Conservation (phyloP, 345 rosid species). For the Hirschfeldia incana region DNA sequence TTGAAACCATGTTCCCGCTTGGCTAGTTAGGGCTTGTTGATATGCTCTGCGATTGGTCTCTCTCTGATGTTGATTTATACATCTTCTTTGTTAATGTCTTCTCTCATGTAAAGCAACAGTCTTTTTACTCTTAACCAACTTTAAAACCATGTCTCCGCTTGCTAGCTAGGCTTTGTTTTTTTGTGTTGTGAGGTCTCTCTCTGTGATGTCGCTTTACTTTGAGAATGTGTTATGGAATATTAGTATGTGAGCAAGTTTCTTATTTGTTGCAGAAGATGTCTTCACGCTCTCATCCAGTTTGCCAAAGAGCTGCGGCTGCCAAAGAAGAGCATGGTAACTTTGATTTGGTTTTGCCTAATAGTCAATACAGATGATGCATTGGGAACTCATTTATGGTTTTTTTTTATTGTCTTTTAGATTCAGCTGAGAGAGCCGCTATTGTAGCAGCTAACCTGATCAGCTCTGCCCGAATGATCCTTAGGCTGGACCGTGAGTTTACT, state of each 20-base stretch:
- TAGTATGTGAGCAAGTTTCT: too few relatives aligned
- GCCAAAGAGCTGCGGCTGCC: background rate
- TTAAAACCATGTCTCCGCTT: too few relatives aligned
- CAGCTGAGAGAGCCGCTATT: slow-evolving; percentile 7
- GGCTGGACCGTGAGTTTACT: slow-evolving; percentile 7
- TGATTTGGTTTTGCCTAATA: background rate
- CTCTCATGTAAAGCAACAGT: background rate
- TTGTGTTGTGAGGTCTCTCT: too few relatives aligned
- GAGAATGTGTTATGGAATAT: background rate
- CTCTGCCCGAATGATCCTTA: slow-evolving; percentile 10
- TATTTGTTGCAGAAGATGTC: background rate
- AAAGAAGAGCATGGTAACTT: slow-evolving; percentile 2
- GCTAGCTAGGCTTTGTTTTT: too few relatives aligned
- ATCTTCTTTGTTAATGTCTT: background rate
- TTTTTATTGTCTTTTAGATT: slow-evolving; percentile 8
- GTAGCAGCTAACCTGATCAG: slow-evolving; percentile 6
- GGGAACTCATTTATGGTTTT: background rate
- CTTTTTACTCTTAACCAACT: too few relatives aligned
- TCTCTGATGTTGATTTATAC: too few relatives aligned
- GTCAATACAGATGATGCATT: background rate
- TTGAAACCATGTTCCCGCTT: too few relatives aligned
- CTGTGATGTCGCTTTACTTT: too few relatives aligned
- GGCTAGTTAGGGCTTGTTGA: too few relatives aligned
- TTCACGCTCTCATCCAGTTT: slow-evolving; percentile 4
- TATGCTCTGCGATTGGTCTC: too few relatives aligned